A percentile compares a stretch with the other conserved stretches of the same genome.
phyloP scores from a whole-genome alignment of 371 early-diverging fungal genomes.

The Rhizopus microsporus region DNA sequence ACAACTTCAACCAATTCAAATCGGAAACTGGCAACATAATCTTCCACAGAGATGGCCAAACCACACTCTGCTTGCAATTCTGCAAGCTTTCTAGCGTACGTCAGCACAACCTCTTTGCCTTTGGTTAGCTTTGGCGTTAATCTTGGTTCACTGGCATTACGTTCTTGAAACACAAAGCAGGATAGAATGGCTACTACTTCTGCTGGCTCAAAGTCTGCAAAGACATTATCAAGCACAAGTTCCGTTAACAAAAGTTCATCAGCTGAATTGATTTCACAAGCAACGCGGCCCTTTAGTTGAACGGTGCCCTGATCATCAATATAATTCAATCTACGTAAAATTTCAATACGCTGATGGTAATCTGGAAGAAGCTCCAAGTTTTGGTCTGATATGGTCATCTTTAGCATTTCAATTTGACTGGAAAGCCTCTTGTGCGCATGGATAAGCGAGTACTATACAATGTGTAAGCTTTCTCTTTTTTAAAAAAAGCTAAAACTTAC shows the following conservation, averaged over 20 bases:
- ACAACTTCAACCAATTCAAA: slow-evolving; percentile 97
- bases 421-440: slow-evolving; percentile 71
- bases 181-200: slow-evolving; percentile 96
- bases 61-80: slow-evolving; percentile 76
- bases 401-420: slow-evolving; percentile 71
- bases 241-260: slow-evolving; percentile 98
- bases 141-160: slow-evolving; percentile 60
- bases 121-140: slow-evolving; percentile 64
- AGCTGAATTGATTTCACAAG: slow-evolving; percentile 96
- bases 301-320: slow-evolving; percentile 86
- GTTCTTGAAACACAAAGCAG: slow-evolving; percentile 97
- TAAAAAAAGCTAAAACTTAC: slow-evolving; percentile 43
- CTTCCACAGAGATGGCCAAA: slow-evolving; percentile 55
- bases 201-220: slow-evolving; percentile 86
- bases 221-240: slow-evolving; percentile 95
- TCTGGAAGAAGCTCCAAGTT: slow-evolving; percentile 93
- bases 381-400: slow-evolving; percentile 81
- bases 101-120: slow-evolving; percentile 63
- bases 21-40: slow-evolving; percentile 59
- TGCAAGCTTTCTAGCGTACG: slow-evolving; percentile 71
- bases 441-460: slow-evolving; percentile 61
- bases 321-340: slow-evolving; percentile 77
- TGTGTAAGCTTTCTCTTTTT: neutral
- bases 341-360: slow-evolving; percentile 85
- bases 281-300: slow-evolving; percentile 99